phyloP scores from a whole-genome alignment of 1,284 basidiomycete species.

The Boletus smithii region DNA sequence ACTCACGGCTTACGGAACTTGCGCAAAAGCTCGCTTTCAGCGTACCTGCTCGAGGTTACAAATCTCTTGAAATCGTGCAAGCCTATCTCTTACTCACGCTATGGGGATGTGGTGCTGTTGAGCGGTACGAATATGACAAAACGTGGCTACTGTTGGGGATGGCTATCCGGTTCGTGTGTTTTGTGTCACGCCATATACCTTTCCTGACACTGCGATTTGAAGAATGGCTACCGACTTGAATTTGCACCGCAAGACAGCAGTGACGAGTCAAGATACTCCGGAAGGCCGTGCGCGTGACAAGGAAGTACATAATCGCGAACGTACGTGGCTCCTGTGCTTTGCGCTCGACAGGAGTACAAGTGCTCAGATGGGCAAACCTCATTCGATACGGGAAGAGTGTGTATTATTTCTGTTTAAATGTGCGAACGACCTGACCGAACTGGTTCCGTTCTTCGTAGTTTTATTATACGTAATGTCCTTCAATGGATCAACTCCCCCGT shows the following conservation, averaged over 20 bases:
- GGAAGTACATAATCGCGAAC: slow-evolving; percentile 90
- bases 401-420: slow-evolving; percentile 35
- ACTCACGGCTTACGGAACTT: slow-evolving; percentile 75
- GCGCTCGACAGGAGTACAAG: slow-evolving; percentile 86
- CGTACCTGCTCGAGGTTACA: slow-evolving; percentile 83
- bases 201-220: slow-evolving; percentile 14
- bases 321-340: slow-evolving; percentile 93
- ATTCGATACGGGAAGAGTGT: slow-evolving; percentile 84
- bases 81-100: slow-evolving; percentile 80
- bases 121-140: slow-evolving; percentile 94
- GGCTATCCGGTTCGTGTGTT: slow-evolving; percentile 63
- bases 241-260: slow-evolving; percentile 83
- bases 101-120: slow-evolving; percentile 89
- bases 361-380: slow-evolving; percentile 91
- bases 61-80: slow-evolving; percentile 93
- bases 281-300: slow-evolving; percentile 71
- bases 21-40: slow-evolving; percentile 91
- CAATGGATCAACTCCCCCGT: slow-evolving; percentile 67
- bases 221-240: slow-evolving; percentile 97
- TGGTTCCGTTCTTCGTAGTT: slow-evolving; percentile 43
- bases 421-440: background rate
- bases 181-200: background rate
- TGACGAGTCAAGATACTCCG: slow-evolving; percentile 64
- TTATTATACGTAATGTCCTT: slow-evolving; percentile 81
- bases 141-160: slow-evolving; percentile 91